Evolutionary conservation across 164 flowering plant genomes (phyloP), one percentile per base, ranked within the genome.

Genomic region (Tetracentron sinense): DNA sequence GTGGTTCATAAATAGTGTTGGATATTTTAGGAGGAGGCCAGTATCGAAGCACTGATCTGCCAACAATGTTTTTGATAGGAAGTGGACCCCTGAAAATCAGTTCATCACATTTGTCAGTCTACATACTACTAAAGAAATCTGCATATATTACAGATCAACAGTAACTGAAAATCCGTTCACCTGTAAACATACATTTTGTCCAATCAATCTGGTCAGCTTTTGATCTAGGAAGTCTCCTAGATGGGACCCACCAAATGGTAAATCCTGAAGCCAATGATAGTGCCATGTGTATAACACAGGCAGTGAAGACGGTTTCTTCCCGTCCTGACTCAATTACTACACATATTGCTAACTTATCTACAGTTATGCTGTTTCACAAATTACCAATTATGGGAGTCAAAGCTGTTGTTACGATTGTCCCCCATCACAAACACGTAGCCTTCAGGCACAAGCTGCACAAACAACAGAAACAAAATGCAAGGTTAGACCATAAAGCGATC

Each of bases 341-440:
- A 46, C 16, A 16, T 16, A 28, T 10, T 48, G 2, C 49, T n/a
- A 63, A 26, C 7, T 7, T 23, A 44, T 17, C 19, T 12, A 47
- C 17, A 22, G 25, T 35, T 59, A 17, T 29, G 54, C 6, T 20
- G 64, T 51, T 27, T 22, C 12, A 22, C 33, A 51, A 69, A 48
- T 73, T 81, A 94, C 98, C 98, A 94, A 72, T 83, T 78, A 67
- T 87, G 98, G 4, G 98, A 94, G 70, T 94, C 99, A 62, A 82
- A 89, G 69, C 99, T 94, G 75, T 89, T 82, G 69, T 94, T 94
- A 25, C 99, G 89, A 65, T 94, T 94, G 77, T 94, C 99, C 38
- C 99, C 99, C 90, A 94, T 58, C 56, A 94, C 99, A 74, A 87
- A 94, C 6, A 94, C 99, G 76, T 78, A 85, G 47, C 90, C 97